Percentiles rank a stretch among this genome's conserved stretches.
Evolutionary conservation across 2,329 filamentous ascomycete species (phyloP).

Genomic region (Colletotrichum zoysiae): DNA sequence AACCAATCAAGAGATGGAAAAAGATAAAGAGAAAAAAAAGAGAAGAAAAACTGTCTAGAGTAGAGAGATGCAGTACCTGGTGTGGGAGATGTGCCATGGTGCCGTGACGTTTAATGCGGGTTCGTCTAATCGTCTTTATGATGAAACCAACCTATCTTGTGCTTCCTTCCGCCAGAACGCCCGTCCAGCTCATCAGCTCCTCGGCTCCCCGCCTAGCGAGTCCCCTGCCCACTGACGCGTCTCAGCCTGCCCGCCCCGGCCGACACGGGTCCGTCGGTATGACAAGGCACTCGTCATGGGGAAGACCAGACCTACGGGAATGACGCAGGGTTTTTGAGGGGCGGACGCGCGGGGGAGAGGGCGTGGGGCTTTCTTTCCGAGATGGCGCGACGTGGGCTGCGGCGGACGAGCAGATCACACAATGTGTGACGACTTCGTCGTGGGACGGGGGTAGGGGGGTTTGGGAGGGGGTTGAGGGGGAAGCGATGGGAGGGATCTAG

Average conservation of each 20-base stretch:
- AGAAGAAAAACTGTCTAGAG: slow-evolving; percentile 32
- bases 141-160: neutral
- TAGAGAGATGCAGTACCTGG: slow-evolving; percentile 38
- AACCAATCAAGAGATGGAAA: slow-evolving; percentile 7
- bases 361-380: neutral
- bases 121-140: slow-evolving; percentile 33
- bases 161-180: slow-evolving; percentile 12
- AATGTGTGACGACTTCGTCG: neutral
- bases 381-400: too few relatives aligned
- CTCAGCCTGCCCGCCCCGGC: neutral
- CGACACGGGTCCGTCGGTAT: neutral
- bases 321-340: neutral
- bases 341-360: neutral
- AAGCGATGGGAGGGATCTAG: slow-evolving; percentile 13
- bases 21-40: slow-evolving; percentile 11
- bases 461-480: too few relatives aligned
- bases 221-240: neutral
- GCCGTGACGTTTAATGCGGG: slow-evolving; percentile 28
- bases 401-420: neutral
- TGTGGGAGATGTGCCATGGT: slow-evolving; percentile 5
- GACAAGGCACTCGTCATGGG: neutral
- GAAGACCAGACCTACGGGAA: neutral
- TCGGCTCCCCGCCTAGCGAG: neutral
- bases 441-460: neutral
- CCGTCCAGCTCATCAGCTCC: neutral